A percentile compares a stretch with the other conserved stretches of the same genome.
Conservation (phyloP, 352 stramenopile genomes). For the Globisporangium takayamanum region DNA sequence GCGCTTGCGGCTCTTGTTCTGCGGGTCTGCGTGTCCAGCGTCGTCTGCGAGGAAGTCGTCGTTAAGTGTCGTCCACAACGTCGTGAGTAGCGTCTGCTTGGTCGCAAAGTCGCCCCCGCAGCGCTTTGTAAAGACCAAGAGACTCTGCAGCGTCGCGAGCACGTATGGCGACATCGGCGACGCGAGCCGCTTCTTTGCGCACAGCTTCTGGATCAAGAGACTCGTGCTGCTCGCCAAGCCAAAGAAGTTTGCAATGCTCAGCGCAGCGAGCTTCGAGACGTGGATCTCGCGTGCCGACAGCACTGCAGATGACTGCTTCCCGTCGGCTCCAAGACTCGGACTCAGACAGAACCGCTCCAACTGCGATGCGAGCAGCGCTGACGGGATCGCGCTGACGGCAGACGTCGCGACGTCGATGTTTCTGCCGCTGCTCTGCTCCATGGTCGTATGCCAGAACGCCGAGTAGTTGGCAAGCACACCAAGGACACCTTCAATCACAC, state of each 20-base stretch:
- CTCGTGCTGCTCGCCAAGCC: constrained; percentile 25
- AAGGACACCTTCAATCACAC: constrained; percentile 45
- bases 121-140: constrained; percentile 58
- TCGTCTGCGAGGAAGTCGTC: constrained; percentile 32
- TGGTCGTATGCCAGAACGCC: constrained; percentile 27
- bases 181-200: constrained; percentile 37
- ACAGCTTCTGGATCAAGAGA: constrained; percentile 41
- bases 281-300: constrained; percentile 25
- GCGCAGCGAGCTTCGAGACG: constrained; percentile 48
- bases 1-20: constrained; percentile 10
- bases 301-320: constrained; percentile 17
- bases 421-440: constrained; percentile 9
- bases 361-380: constrained; percentile 26
- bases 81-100: constrained; percentile 20
- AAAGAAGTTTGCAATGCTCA: constrained; percentile 44
- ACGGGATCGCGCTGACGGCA: constrained; percentile 6
- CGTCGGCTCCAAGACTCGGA: constrained; percentile 17
- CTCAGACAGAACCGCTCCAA: constrained; percentile 46
- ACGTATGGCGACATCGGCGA: constrained; percentile 15
- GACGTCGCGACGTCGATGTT: constrained; percentile 10
- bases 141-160: constrained; percentile 43
- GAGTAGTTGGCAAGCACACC: constrained; percentile 52
- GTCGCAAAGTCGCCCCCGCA: constrained; percentile 24
- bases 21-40: not conserved
- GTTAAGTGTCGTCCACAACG: constrained; percentile 41